These are phyloP conservation scores for Fraxinus sp. DNA, from an alignment of 305 asterid genomes.

Conservation along the genomic window DNA sequence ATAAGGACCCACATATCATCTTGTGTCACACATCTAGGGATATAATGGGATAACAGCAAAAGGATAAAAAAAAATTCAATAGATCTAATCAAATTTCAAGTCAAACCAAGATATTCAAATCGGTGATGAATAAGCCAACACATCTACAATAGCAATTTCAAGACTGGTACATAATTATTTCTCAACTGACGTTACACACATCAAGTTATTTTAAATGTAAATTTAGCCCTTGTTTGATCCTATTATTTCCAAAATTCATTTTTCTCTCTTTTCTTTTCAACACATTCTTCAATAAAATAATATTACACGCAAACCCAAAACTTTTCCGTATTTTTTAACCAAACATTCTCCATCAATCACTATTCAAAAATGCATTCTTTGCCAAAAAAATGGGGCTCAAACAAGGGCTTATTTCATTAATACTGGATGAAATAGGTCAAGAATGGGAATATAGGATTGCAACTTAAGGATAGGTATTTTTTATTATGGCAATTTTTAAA, in stretches of 20 bases:
- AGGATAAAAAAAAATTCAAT: neutral
- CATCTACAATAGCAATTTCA: constrained; percentile 6
- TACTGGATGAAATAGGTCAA: neutral
- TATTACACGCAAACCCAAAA: too few species aligned
- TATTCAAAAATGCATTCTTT: too few species aligned
- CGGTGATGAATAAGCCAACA: neutral
- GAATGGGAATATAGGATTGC: neutral
- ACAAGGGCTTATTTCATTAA: too few species aligned
- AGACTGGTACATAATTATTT: neutral
- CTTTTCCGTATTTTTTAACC: too few species aligned
- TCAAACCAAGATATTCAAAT: constrained; percentile 3
- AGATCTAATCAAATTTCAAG: neutral
- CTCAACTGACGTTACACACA: neutral
- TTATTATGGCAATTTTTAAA: neutral
- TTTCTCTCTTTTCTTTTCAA: too few species aligned
- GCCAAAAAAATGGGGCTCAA: too few species aligned
- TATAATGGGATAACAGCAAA: neutral
- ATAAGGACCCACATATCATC: neutral
- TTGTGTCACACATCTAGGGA: neutral
- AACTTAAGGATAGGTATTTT: neutral
- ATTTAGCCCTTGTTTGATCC: too few species aligned
- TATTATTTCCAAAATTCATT: too few species aligned
- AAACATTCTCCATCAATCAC: too few species aligned
- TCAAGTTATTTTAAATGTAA: too few species aligned
- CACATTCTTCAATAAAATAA: too few species aligned